A percentile compares a stretch with the other conserved stretches of the same genome.
Evolutionary conservation across 2,329 filamentous ascomycete genomes (phyloP).

Genomic region (Alternaria gaisen): DNA sequence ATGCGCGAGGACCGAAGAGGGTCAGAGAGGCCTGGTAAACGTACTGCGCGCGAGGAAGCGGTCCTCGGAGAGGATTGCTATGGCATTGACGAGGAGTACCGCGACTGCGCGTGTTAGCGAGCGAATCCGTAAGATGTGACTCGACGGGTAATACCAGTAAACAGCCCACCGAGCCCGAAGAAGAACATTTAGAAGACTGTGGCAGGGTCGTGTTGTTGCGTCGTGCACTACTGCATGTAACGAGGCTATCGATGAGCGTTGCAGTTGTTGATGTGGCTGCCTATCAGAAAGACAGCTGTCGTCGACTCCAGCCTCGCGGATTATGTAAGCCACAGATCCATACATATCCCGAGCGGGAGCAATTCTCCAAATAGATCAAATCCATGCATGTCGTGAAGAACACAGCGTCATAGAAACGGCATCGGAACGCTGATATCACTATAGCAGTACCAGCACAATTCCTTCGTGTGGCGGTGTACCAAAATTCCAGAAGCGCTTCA

Average conservation of each 20-base stretch:
- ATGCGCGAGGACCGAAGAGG: not conserved
- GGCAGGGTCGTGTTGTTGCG: not conserved
- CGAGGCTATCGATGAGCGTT: not conserved
- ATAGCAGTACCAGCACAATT: not conserved
- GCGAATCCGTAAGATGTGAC: slow-evolving; percentile 9
- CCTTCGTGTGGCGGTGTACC: not conserved
- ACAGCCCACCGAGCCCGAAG: slow-evolving; percentile 73
- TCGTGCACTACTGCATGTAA: not conserved
- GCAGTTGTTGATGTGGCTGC: slow-evolving; percentile 22
- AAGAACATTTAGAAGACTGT: slow-evolving; percentile 66
- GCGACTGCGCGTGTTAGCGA: slow-evolving; percentile 64
- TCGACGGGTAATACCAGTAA: slow-evolving; percentile 68
- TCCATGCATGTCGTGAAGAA: not conserved
- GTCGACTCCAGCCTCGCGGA: slow-evolving; percentile 16
- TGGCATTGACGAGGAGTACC: slow-evolving; percentile 89
- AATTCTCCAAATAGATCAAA: not conserved
- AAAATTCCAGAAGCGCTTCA: not conserved
- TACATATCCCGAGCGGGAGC: not conserved
- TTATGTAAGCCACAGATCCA: slow-evolving; percentile 13
- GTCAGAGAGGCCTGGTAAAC: slow-evolving; percentile 32
- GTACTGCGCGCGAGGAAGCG: slow-evolving; percentile 85
- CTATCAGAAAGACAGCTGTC: slow-evolving; percentile 34
- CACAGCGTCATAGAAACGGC: not conserved
- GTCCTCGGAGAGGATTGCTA: slow-evolving; percentile 93
- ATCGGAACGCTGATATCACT: not conserved